Percentiles rank a stretch among this genome's conserved stretches.
These are phyloP conservation scores for Dothideomycetes sp. DNA, from an alignment of 2,329 filamentous ascomycete species.

Conservation along the genomic window DNA sequence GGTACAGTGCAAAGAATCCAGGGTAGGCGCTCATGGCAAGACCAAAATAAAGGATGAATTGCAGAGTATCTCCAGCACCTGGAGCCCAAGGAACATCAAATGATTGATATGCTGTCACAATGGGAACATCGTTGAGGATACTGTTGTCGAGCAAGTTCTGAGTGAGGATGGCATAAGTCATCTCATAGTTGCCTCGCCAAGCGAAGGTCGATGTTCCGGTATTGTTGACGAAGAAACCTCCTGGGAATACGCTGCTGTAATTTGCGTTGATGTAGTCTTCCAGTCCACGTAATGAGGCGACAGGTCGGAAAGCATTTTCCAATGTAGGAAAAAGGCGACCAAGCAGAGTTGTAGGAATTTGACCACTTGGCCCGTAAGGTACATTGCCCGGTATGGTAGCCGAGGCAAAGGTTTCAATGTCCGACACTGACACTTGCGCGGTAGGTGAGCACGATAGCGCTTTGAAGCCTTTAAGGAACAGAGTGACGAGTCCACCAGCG, in stretches of 20 bases:
- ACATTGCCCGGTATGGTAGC: conserved; percentile 17
- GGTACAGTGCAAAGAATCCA: conserved; percentile 80
- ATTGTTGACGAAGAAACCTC: conserved; percentile 64
- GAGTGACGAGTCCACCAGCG: conserved; percentile 65
- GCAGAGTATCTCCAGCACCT: conserved; percentile 59
- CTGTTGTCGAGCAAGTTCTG: conserved; percentile 85
- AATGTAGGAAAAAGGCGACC: conserved; percentile 17
- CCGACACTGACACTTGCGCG: conserved; percentile 15
- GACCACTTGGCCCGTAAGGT: conserved; percentile 28
- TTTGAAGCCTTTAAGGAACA: conserved; percentile 55
- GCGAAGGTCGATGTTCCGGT: conserved; percentile 52
- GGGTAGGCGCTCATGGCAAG: conserved; percentile 69
- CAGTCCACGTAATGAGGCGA: conserved; percentile 59
- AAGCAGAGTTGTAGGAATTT: conserved; percentile 21
- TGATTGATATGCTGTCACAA: conserved; percentile 59
- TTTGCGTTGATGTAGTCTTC: conserved; percentile 50
- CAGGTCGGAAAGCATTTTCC: conserved; percentile 32
- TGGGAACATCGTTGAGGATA: conserved; percentile 54
- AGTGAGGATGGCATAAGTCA: conserved; percentile 60
- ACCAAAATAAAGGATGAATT: conserved; percentile 72
- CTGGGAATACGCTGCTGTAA: conserved; percentile 60
- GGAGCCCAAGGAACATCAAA: conserved; percentile 68
- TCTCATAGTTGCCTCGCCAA: conserved; percentile 54
- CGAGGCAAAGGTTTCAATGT: conserved; percentile 13
- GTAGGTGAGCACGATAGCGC: conserved; percentile 37